Conservation (phyloP, 352 stramenopile genomes). For the Phytopythium aichiense region DNA sequence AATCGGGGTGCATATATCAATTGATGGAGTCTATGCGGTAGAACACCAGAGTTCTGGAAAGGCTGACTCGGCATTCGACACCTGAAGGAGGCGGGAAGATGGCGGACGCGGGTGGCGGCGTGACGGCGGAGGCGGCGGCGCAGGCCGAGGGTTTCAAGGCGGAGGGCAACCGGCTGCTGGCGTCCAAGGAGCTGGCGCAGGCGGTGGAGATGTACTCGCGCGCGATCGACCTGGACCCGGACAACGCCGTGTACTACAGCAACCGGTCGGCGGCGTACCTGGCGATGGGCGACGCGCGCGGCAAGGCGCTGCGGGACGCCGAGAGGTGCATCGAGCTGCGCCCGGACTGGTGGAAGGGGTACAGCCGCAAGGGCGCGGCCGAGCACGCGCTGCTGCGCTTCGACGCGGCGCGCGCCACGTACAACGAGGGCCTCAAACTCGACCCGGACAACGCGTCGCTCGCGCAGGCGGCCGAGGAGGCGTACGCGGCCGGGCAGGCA, state of each 20-base stretch:
- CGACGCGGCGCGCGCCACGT: conserved; percentile 67
- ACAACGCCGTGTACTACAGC: conserved; percentile 84
- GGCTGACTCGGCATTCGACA: too few relatives aligned
- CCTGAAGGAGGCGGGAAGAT: not conserved
- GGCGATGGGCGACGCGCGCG: conserved; percentile 71
- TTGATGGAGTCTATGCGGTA: not conserved
- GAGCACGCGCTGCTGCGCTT: conserved; percentile 75
- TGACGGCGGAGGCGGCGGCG: conserved; percentile 43
- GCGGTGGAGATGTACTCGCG: conserved; percentile 84
- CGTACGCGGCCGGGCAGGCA: conserved; percentile 61
- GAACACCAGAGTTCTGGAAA: too few relatives aligned
- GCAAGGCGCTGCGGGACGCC: conserved; percentile 76
- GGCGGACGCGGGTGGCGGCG: conserved; percentile 6
- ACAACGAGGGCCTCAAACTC: conserved; percentile 53
- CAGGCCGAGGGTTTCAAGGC: conserved; percentile 84
- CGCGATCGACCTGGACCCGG: conserved; percentile 77
- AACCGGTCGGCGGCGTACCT: conserved; percentile 84
- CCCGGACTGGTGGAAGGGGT: conserved; percentile 87
- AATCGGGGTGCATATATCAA: not conserved
- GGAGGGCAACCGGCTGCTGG: conserved; percentile 73
- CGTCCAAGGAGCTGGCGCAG: conserved; percentile 48
- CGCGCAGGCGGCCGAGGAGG: conserved; percentile 60
- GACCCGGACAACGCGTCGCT: conserved; percentile 75
- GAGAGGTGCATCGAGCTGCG: conserved; percentile 71
- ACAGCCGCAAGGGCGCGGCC: conserved; percentile 78